Conservation (phyloP, 2,329 filamentous ascomycete genomes). For the Anthostomella pinea region DNA sequence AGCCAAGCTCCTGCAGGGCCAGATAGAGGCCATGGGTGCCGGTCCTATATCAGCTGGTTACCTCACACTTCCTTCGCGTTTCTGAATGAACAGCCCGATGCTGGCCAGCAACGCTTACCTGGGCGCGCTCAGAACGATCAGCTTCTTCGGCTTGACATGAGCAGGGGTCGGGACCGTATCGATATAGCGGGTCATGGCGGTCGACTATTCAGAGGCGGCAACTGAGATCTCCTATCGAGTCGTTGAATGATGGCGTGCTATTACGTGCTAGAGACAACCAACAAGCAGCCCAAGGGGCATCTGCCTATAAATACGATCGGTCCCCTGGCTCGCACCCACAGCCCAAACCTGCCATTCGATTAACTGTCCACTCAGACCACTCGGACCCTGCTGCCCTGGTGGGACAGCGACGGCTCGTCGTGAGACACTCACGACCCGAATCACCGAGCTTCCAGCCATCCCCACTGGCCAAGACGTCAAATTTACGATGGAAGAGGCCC, state of each 20-base stretch:
- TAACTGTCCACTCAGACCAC: no score
- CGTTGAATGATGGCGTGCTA: constrained; percentile 10
- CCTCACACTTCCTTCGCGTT: neutral
- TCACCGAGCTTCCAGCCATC: no score
- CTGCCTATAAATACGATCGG: constrained; percentile 3
- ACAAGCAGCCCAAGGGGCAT: neutral
- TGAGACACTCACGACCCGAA: no score
- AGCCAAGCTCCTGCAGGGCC: constrained; percentile 34
- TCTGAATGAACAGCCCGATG: no score
- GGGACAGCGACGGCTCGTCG: no score
- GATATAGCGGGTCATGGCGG: constrained; percentile 33
- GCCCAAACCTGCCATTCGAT: no score
- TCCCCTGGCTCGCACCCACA: no score
- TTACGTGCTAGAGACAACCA: constrained; percentile 12
- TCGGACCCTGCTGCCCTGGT: no score
- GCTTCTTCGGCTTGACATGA: constrained; percentile 31
- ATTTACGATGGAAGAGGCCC: no score
- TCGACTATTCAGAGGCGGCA: neutral
- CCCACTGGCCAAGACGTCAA: no score
- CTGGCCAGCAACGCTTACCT: constrained; percentile 24
- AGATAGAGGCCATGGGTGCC: constrained; percentile 35
- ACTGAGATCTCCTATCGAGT: neutral
- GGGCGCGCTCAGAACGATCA: constrained; percentile 37
- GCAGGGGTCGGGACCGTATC: constrained; percentile 33
- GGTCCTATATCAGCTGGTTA: constrained; percentile 23